Evolutionary conservation across 1,284 basidiomycete species (phyloP).

Genomic region (Pseudozyma thailandica): DNA sequence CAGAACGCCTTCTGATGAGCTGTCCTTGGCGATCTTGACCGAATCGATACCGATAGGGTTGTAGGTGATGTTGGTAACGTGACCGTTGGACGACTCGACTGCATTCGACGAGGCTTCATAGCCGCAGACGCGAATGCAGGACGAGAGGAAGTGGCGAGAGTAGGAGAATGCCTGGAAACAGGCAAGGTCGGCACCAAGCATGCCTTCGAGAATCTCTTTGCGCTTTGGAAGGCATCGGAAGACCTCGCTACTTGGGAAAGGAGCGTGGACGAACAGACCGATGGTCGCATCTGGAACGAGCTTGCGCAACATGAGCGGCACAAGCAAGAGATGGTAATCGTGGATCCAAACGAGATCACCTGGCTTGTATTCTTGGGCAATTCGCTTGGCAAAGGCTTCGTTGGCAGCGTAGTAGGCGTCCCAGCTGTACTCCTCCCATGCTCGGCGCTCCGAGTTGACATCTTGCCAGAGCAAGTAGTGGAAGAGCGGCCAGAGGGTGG

Average conservation of each 20-base stretch:
- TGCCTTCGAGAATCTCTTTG: conserved; percentile 93
- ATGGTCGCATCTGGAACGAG: conserved; percentile 79
- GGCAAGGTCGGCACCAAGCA: conserved; percentile 95
- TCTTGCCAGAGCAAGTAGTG: conserved; percentile 99
- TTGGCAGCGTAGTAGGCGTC: conserved; percentile 86
- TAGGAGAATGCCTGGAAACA: conserved; percentile 98
- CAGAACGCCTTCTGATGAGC: conserved; percentile 80
- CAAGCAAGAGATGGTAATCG: conserved; percentile 85
- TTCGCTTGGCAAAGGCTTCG: conserved; percentile 81
- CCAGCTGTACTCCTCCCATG: conserved; percentile 81
- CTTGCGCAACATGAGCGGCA: conserved; percentile 85
- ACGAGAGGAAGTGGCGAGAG: conserved; percentile 91
- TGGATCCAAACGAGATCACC: conserved; percentile 79
- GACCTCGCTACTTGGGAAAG: conserved; percentile 95
- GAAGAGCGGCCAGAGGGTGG: conserved; percentile 96
- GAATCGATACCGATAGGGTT: conserved; percentile 98
- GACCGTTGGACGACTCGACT: conserved; percentile 90
- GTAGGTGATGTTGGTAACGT: conserved; percentile 84
- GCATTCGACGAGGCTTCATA: conserved; percentile 82
- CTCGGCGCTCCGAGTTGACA: conserved; percentile 71
- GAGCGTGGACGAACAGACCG: conserved; percentile 95
- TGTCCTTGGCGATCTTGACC: conserved; percentile 84
- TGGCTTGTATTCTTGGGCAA: conserved; percentile 80
- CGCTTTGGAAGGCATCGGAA: conserved; percentile 88
- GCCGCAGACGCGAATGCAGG: conserved; percentile 94